Percentiles rank a stretch among this genome's conserved stretches.
These are phyloP conservation scores for Allomyces macrogynus DNA, from an alignment of 192 early-diverging fungal genomes.

Conservation along the genomic window DNA sequence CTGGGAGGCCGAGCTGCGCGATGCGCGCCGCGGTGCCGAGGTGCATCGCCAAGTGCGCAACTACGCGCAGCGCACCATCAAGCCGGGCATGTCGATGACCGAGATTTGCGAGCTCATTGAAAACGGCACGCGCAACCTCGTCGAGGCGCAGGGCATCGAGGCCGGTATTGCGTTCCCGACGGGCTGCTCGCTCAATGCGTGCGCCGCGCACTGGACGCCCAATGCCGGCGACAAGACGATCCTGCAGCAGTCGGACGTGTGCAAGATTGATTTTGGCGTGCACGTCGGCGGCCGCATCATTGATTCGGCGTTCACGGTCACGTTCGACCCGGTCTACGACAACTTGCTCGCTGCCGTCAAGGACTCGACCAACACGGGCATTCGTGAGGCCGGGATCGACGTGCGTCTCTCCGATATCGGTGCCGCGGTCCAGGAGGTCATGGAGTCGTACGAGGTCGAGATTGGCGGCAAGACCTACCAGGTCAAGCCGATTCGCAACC, in stretches of 20 bases:
- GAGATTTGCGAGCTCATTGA: slow-evolving; percentile 85
- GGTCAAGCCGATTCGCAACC: slow-evolving; percentile 85
- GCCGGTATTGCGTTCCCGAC: slow-evolving; percentile 88
- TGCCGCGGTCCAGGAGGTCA: slow-evolving; percentile 88
- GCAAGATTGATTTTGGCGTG: slow-evolving; percentile 92
- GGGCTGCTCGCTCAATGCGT: slow-evolving; percentile 79
- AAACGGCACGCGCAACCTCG: slow-evolving; percentile 71
- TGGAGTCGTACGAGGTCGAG: slow-evolving; percentile 94
- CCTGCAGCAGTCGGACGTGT: slow-evolving; percentile 67
- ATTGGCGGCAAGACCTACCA: slow-evolving; percentile 79
- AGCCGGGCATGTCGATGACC: slow-evolving; percentile 88
- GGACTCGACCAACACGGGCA: slow-evolving; percentile 91
- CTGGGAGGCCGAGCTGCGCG: slow-evolving; percentile 49
- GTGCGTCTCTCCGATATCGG: slow-evolving; percentile 86
- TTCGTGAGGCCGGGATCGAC: slow-evolving; percentile 90
- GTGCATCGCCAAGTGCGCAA: slow-evolving; percentile 80
- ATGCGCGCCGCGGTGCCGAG: slow-evolving; percentile 73
- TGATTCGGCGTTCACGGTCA: slow-evolving; percentile 82
- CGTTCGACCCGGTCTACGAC: slow-evolving; percentile 82
- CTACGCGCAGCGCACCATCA: slow-evolving; percentile 59
- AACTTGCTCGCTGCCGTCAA: slow-evolving; percentile 64
- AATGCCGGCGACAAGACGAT: slow-evolving; percentile 91
- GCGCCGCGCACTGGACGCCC: slow-evolving; percentile 93
- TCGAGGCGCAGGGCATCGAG: slow-evolving; percentile 70
- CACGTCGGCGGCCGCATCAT: slow-evolving; percentile 86